Percentiles rank a stretch among this genome's conserved stretches.
Evolutionary conservation across 371 early-diverging fungal genomes (phyloP).

Genomic region (Syncephalastrum monosporum): DNA sequence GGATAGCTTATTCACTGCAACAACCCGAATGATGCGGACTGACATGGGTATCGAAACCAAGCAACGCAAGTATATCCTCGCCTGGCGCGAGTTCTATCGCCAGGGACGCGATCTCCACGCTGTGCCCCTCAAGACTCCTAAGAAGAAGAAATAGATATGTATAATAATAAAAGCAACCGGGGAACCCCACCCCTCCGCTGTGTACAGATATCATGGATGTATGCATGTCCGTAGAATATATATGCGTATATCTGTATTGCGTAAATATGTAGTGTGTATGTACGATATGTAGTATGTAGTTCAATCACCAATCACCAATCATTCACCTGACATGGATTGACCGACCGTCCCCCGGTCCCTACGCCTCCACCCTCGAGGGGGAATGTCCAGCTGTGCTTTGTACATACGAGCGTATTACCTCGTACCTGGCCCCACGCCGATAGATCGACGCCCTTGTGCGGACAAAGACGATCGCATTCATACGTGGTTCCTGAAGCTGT

Average conservation of each 20-base stretch:
- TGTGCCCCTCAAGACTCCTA: conserved; percentile 9
- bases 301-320: conserved; percentile 58
- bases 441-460: conserved; percentile 68
- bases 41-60: conserved; percentile 31
- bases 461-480: conserved; percentile 69
- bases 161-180: too few species aligned
- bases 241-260: too few species aligned
- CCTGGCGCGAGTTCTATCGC: conserved; percentile 21
- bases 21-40: conserved; percentile 47
- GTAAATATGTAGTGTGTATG: too few species aligned
- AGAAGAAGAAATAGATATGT: conserved; percentile 17
- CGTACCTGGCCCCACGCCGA: conserved; percentile 62
- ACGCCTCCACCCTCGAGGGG: conserved; percentile 44
- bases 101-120: conserved; percentile 12
- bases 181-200: too few species aligned
- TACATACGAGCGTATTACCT: conserved; percentile 57
- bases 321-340: conserved; percentile 63
- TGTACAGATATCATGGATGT: too few species aligned
- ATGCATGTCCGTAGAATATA: too few species aligned
- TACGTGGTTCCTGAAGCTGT: conserved; percentile 53
- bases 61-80: conserved; percentile 24
- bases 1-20: conserved; percentile 60
- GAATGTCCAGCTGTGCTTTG: conserved; percentile 71
- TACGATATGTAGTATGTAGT: too few species aligned
- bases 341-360: conserved; percentile 45